Conservation (phyloP, 176 grass and related monocot species). For the Pharus latifolius region DNA sequence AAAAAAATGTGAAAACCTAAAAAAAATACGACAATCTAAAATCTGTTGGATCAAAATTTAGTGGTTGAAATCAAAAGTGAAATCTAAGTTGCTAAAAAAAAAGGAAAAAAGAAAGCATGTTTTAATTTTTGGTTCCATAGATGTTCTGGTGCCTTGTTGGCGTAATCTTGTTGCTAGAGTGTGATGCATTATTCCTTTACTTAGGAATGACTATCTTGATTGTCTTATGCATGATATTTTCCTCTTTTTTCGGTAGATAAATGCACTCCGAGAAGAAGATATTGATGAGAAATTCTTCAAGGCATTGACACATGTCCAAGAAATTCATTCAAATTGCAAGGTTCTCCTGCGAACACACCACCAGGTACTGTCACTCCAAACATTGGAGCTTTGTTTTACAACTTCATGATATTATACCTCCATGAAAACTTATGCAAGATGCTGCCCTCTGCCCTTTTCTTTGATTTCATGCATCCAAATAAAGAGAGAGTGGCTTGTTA, state of each 20-base stretch:
- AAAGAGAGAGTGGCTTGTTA: background rate
- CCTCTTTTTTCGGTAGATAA: constrained; percentile 49
- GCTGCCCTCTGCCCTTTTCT: too few species aligned
- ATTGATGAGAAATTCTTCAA: constrained; percentile 95
- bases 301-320: constrained; percentile 88
- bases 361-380: constrained; percentile 58
- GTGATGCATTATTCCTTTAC: background rate
- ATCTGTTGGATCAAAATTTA: too few species aligned
- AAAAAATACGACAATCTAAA: too few species aligned
- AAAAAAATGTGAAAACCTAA: too few species aligned
- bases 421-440: too few species aligned
- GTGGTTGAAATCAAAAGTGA: too few species aligned
- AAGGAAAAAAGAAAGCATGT: too few species aligned
- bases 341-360: constrained; percentile 88
- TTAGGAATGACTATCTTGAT: background rate
- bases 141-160: too few species aligned
- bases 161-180: background rate
- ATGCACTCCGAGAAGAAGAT: constrained; percentile 79
- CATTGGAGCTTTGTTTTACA: too few species aligned
- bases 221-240: background rate
- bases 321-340: constrained; percentile 99
- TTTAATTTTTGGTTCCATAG: too few species aligned
- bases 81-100: too few species aligned
- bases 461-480: background rate
- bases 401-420: too few species aligned